A percentile compares a stretch with the other conserved stretches of the same genome.
Conservation (phyloP, 2,329 filamentous ascomycete genomes). For the Grosmannia clavigera region DNA sequence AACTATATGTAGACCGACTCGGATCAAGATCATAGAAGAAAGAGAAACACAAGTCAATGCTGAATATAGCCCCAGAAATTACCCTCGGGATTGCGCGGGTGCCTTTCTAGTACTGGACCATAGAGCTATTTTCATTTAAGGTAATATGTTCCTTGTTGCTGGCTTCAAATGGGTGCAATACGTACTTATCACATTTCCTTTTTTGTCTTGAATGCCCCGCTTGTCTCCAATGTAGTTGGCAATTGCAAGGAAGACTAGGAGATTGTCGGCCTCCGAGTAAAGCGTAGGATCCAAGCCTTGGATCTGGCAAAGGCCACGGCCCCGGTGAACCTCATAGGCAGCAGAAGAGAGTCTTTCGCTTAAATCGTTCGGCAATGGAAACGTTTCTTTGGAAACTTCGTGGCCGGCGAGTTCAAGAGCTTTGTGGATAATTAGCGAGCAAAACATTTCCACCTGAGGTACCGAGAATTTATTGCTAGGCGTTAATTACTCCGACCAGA, state of each 20-base stretch:
- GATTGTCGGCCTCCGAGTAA: slow-evolving; percentile 40
- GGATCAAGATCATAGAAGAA: too few species aligned
- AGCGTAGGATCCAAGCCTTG: slow-evolving; percentile 35
- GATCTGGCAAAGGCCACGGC: slow-evolving; percentile 40
- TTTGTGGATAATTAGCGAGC: neutral
- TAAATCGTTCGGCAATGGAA: slow-evolving; percentile 26
- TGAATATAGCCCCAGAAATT: too few species aligned
- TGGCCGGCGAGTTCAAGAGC: slow-evolving; percentile 23
- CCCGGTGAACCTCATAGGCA: slow-evolving; percentile 25
- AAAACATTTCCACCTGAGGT: neutral
- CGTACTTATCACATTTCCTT: slow-evolving; percentile 34
- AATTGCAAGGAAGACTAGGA: slow-evolving; percentile 43
- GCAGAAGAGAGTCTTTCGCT: slow-evolving; percentile 21
- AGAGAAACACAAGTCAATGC: too few species aligned
- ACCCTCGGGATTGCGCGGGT: too few species aligned
- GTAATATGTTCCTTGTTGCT: too few species aligned
- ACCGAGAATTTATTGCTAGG: too few species aligned
- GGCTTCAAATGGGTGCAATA: too few species aligned
- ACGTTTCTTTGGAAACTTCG: slow-evolving; percentile 23
- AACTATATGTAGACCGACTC: neutral
- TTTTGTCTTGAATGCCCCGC: slow-evolving; percentile 36
- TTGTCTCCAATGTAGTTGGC: slow-evolving; percentile 42
- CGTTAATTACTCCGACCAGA: too few species aligned
- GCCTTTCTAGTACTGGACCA: too few species aligned
- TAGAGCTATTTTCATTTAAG: too few species aligned